Evolutionary conservation across 2,329 filamentous ascomycete species (phyloP), one percentile per base, ranked within the genome.

Genomic region (Colletotrichum lentis): DNA sequence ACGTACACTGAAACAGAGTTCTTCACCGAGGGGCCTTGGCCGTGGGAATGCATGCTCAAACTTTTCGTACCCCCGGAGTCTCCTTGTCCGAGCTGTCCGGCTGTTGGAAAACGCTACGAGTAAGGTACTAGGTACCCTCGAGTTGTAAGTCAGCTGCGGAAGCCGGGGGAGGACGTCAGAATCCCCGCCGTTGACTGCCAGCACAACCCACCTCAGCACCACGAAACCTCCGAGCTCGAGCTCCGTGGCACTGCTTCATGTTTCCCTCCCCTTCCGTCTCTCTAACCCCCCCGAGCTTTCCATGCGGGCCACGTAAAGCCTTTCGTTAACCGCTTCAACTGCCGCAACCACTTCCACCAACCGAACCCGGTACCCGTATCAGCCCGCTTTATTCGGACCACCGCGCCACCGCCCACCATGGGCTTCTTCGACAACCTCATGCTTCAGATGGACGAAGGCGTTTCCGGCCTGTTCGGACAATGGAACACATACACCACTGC

Each of bases 401-500:
- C 41, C 60, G 49, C 22, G 37, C 37, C 64, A n/a, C 56, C 57
- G 57, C 69, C 69, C 63, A 72, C 57, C 46, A 83, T 83, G 81
- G 77, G 80, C 62, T 72, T 82, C 60, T 75, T 86, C 77, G 84
- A 88, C 73, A 83, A 83, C 70, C 66, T 89, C 54, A 78, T 93
- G 76, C 84, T 89, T 74, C 85, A 87, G 79, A 81, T 96, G 73
- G 94, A 97, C 81, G 83, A 88, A 73, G 83, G 87, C 75, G 81
- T 96, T 71, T 88, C 89, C 59, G 83, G 86, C 69, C 80, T 95
- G 60, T 82, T 96, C 64, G 85, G 88, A 44, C 90, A 92, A 79
- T 97, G 94, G 94, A 93, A 96, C 77, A 80, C 86, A 72, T 91
- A 91, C 81, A 93, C 92, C 37, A 96, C 92, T 3, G 75, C 88